Percentiles rank a stretch among this genome's conserved stretches.
Evolutionary conservation across 148 eudicot species (phyloP).

Genomic region (Mesembryanthemum crystallinum): DNA sequence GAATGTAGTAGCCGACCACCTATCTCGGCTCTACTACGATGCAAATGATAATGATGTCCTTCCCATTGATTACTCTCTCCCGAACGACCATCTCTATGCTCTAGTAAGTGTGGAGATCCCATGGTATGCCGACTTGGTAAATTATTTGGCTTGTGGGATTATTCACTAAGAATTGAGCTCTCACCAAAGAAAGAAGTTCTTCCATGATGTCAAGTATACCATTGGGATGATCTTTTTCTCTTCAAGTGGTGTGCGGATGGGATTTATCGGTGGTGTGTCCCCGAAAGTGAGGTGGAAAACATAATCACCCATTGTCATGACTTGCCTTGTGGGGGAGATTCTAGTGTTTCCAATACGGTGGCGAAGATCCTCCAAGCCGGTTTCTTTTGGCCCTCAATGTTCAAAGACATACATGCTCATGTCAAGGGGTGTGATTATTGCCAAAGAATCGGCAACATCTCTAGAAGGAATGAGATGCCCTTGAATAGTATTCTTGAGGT

Average conservation of each 20-base stretch:
- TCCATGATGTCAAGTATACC: not conserved
- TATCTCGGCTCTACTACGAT: not conserved
- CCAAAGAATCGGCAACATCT: not conserved
- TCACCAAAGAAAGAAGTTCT: not conserved
- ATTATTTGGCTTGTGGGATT: not conserved
- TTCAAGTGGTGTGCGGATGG: not conserved
- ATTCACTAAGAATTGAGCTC: not conserved
- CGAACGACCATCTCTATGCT: not conserved
- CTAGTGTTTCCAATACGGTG: not conserved
- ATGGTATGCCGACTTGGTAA: not conserved
- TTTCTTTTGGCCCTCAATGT: not conserved
- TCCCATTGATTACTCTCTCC: not conserved
- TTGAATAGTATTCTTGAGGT: not conserved
- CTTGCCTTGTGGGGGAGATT: too few relatives aligned
- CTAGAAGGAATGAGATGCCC: not conserved
- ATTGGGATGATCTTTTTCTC: not conserved
- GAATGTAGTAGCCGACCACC: not conserved
- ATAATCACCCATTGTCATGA: not conserved
- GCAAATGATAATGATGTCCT: not conserved
- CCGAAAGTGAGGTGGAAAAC: not conserved
- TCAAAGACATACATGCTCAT: not conserved
- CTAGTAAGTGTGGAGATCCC: not conserved
- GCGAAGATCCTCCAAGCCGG: not conserved
- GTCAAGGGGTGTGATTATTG: not conserved
- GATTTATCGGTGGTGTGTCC: not conserved